These are phyloP conservation scores for Xylariaceae sp. DNA, from an alignment of 2,329 filamentous ascomycete species.

Conservation along the genomic window DNA sequence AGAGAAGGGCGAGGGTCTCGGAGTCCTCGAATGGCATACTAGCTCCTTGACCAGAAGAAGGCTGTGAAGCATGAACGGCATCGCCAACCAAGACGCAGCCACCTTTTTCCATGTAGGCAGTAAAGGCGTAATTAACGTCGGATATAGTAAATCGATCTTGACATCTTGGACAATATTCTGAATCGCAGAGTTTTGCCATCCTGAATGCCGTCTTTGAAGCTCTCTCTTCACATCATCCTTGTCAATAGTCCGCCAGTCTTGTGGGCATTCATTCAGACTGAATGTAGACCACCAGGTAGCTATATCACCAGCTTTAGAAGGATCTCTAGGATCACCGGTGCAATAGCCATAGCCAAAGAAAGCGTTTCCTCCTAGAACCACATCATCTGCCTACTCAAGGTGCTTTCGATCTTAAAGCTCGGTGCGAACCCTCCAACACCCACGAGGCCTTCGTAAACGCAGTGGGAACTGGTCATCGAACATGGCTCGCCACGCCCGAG, in stretches of 20 bases:
- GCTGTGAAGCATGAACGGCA: conserved; percentile 14
- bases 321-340: conserved; percentile 9
- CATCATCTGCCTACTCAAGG: conserved; percentile 14
- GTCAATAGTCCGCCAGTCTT: conserved; percentile 16
- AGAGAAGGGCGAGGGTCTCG: conserved; percentile 10
- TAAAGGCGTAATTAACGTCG: conserved; percentile 13
- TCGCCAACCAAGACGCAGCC: conserved; percentile 16
- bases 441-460: conserved; percentile 14
- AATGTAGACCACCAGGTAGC: conserved; percentile 16
- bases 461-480: conserved; percentile 15
- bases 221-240: conserved; percentile 11
- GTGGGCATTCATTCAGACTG: conserved; percentile 10
- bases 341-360: conserved; percentile 17
- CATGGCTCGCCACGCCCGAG: conserved; percentile 10
- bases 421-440: conserved; percentile 12
- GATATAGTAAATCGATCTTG: conserved; percentile 12
- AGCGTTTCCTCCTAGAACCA: conserved; percentile 12
- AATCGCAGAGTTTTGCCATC: conserved; percentile 10
- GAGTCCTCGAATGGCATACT: conserved; percentile 17
- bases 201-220: conserved; percentile 12
- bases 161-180: conserved; percentile 12
- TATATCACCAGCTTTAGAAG: conserved; percentile 7
- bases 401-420: conserved; percentile 11
- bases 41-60: conserved; percentile 15
- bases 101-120: conserved; percentile 16